phyloP scores from a whole-genome alignment of 306 rosid genomes.

The Betula pendula region DNA sequence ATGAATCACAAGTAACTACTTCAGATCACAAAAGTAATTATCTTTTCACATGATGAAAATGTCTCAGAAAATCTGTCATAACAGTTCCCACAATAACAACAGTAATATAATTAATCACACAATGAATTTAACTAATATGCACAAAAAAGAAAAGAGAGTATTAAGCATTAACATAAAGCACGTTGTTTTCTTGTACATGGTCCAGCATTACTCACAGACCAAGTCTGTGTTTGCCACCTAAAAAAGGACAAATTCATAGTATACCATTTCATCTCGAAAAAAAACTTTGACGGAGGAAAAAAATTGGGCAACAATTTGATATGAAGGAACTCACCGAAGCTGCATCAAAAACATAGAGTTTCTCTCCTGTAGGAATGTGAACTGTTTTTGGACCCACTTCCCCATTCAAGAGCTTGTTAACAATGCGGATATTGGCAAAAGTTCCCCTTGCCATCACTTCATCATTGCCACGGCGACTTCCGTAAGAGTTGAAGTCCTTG shows the following conservation, averaged over 20 bases:
- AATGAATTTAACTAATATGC: not conserved
- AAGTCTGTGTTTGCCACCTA: not conserved
- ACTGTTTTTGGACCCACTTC: slow-evolving; percentile 88
- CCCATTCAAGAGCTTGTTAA: slow-evolving; percentile 87
- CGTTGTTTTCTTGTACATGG: not conserved
- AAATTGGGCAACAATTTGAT: slow-evolving; percentile 7
- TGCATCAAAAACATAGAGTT: slow-evolving; percentile 74
- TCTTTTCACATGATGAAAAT: not conserved
- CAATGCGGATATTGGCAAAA: slow-evolving; percentile 86
- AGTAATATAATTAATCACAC: not conserved
- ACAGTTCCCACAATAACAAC: not conserved
- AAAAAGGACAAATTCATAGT: slow-evolving; percentile 3
- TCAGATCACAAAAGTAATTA: not conserved
- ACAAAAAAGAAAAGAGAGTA: not conserved
- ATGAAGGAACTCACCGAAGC: slow-evolving; percentile 62
- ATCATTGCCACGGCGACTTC: slow-evolving; percentile 94
- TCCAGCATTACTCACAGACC: not conserved
- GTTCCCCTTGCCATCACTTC: slow-evolving; percentile 98
- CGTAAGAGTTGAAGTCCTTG: slow-evolving; percentile 92
- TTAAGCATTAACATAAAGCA: not conserved
- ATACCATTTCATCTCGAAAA: not conserved
- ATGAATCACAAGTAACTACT: not conserved
- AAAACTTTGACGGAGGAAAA: not conserved
- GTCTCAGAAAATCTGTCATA: not conserved
- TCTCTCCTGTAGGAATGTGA: slow-evolving; percentile 85